Evolutionary conservation across 768 basidiomycete genomes (phyloP), one percentile per base, ranked within the genome.

Genomic region (Boletus bicolor): DNA sequence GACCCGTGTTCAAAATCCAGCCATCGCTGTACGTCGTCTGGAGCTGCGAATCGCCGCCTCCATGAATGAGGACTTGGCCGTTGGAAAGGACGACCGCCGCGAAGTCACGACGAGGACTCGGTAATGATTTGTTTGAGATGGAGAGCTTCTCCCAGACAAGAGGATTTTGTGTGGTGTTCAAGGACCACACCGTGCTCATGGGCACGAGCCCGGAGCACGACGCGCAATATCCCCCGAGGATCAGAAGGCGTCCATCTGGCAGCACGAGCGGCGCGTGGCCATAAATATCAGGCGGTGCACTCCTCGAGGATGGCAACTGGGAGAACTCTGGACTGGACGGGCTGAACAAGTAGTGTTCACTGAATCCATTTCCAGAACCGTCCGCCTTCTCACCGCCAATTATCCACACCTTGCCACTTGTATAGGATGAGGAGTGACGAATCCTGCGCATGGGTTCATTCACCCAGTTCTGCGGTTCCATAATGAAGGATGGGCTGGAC

Each of bases 371-470:
- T 1, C 77, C 77, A 9, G 92, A 94, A 12, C 83, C 90, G 68
- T 96, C 93, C n/a, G 83, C 83, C 63, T 79, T 85, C 71, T 88
- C 80, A 8, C 93, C 93, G 4, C 93, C 93, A 44, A 88, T 78
- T 36, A 95, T 77, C 72, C 80, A 91, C 11, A 91, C 76, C 44
- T 75, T 72, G 7, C 84, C 85, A 7, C 73, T 71, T 0, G 76
- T 55, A 11, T 80, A 77, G 8, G 80, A 77, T 7, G 87, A 71
- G 8, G 88, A 79, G 65, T 94, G 91, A 62, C 85, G 82, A n/a
- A 90, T 85, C 44, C 92, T 82, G 32, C 92, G 80, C 52, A 79
- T 75, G 4, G 93, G 92, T 66, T 94, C 79, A 34, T 71, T 72
- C 5, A 74, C 83, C 86, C 87, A 89, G 12, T 75, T 75, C 19